Evolutionary conservation across 2,329 filamentous ascomycete species (phyloP).

Genomic region (Grosmannia huntii): DNA sequence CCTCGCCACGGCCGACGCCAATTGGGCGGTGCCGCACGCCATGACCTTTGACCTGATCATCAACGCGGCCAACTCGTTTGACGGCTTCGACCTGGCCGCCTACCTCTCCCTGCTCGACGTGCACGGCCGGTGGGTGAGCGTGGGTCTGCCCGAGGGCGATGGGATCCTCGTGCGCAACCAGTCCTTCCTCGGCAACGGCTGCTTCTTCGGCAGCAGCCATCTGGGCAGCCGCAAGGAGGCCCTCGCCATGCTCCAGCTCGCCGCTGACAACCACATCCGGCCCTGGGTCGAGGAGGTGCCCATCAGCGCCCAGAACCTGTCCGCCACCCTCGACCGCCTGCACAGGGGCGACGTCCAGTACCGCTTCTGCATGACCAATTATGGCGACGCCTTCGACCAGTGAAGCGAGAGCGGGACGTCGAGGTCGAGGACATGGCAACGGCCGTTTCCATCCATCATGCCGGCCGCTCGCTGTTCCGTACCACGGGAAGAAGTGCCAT

Average conservation of each 20-base stretch:
- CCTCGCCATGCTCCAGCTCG: slow-evolving; percentile 58
- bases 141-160: slow-evolving; percentile 67
- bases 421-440: no score
- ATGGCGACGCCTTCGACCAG: slow-evolving; percentile 52
- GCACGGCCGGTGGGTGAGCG: slow-evolving; percentile 67
- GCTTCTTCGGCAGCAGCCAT: slow-evolving; percentile 58
- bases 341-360: slow-evolving; percentile 61
- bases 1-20: slow-evolving; percentile 42
- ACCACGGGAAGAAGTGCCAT: no score
- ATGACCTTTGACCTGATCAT: slow-evolving; percentile 65
- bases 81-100: slow-evolving; percentile 52
- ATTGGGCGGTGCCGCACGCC: slow-evolving; percentile 43
- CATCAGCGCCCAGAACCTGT: slow-evolving; percentile 59
- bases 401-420: slow-evolving; percentile 13
- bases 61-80: slow-evolving; percentile 59
- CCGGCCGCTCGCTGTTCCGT: no score
- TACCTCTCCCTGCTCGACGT: slow-evolving; percentile 74
- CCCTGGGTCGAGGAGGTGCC: slow-evolving; percentile 63
- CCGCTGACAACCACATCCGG: slow-evolving; percentile 54
- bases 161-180: slow-evolving; percentile 60
- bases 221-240: slow-evolving; percentile 59
- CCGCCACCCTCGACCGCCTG: slow-evolving; percentile 55
- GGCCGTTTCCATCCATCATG: no score
- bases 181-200: slow-evolving; percentile 63
- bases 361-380: slow-evolving; percentile 61